Conservation (phyloP, 2,329 filamentous ascomycete genomes). For the Lithohypha guttulata region DNA sequence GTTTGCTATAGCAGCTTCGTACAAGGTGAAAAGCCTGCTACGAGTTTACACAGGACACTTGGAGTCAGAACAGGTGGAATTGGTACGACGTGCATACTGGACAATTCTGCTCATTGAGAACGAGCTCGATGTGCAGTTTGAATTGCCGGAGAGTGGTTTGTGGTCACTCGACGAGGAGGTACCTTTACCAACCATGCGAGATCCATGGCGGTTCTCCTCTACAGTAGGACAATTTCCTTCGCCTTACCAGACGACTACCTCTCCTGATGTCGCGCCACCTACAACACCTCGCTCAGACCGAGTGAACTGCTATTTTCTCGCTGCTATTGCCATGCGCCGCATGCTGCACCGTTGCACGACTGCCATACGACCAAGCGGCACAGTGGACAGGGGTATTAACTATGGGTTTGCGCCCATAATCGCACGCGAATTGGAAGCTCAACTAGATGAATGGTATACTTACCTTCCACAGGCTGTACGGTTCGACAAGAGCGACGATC, state of each 20-base stretch:
- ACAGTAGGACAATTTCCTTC: neutral
- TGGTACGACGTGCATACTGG: constrained; percentile 21
- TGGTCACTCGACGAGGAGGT: constrained; percentile 24
- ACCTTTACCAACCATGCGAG: constrained; percentile 20
- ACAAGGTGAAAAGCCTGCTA: constrained; percentile 24
- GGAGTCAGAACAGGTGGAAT: constrained; percentile 14
- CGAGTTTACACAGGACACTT: constrained; percentile 12
- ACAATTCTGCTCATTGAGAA: constrained; percentile 23
- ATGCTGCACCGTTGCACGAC: constrained; percentile 27
- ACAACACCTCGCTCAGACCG: constrained; percentile 2
- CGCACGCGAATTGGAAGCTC: constrained; percentile 25
- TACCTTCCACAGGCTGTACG: constrained; percentile 25
- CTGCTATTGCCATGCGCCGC: constrained; percentile 27
- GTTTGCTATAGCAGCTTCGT: constrained; percentile 24
- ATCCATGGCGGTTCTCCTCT: constrained; percentile 20
- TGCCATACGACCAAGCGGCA: constrained; percentile 15
- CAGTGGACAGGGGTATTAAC: too few species aligned
- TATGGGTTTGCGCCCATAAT: constrained; percentile 24
- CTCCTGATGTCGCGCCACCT: constrained; percentile 4
- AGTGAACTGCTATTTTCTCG: constrained; percentile 24
- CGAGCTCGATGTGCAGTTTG: constrained; percentile 24
- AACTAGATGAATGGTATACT: constrained; percentile 28
- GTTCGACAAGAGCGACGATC: constrained; percentile 18
- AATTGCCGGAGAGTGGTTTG: constrained; percentile 23
- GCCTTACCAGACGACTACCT: neutral